Conservation (phyloP, 2,329 filamentous ascomycete genomes). For the Fusarium verticillioides region DNA sequence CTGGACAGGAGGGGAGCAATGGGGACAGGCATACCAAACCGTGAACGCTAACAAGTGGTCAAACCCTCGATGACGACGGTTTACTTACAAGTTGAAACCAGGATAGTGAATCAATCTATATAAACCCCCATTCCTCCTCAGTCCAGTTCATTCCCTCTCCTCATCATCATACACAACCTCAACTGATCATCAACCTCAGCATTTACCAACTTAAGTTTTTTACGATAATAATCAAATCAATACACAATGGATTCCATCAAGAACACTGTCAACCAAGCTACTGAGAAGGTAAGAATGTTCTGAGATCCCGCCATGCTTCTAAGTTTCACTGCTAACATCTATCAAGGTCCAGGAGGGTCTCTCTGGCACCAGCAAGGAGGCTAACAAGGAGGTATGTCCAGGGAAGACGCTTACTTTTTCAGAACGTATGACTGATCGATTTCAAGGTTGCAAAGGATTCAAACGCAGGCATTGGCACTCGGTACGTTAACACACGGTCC, state of each 20-base stretch:
- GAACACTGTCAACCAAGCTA: constrained; percentile 67
- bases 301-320: background rate
- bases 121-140: constrained; percentile 25
- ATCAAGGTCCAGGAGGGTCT: constrained; percentile 69
- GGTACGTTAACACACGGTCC: background rate
- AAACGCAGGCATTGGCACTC: background rate
- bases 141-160: background rate
- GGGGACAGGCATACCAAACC: background rate
- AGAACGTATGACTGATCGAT: background rate
- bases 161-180: constrained; percentile 23
- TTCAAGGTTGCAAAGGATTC: background rate
- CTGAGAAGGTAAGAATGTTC: constrained; percentile 2
- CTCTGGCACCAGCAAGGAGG: constrained; percentile 71
- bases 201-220: constrained; percentile 11
- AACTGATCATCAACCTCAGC: constrained; percentile 8
- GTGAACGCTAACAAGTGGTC: constrained; percentile 2
- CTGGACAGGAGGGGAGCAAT: background rate
- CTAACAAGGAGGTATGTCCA: constrained; percentile 66
- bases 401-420: background rate
- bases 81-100: background rate
- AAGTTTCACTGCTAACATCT: background rate
- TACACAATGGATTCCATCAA: constrained; percentile 64
- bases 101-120: constrained; percentile 27
- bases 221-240: background rate
- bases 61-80: constrained; percentile 22